A percentile compares a stretch with the other conserved stretches of the same genome.
Conservation (phyloP, 495 filamentous ascomycete genomes). For the Lichenothelia convexa region DNA sequence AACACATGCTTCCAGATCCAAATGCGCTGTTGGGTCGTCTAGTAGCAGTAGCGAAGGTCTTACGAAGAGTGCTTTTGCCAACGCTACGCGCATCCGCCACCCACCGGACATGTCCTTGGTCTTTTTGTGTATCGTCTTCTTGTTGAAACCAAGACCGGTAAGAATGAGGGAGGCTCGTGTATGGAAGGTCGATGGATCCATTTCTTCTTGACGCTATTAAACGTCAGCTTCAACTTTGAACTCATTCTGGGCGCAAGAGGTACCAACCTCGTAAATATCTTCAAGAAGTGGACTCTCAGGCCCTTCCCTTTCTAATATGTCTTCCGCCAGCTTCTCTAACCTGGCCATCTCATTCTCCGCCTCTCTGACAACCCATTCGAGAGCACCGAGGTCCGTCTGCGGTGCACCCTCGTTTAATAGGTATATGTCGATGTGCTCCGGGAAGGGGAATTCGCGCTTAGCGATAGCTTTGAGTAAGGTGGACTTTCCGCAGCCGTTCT, state of each 20-base stretch:
- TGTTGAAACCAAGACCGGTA: slow-evolving; percentile 99
- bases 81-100: slow-evolving; percentile 97
- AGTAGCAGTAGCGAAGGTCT: slow-evolving; percentile 89
- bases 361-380: slow-evolving; percentile 94
- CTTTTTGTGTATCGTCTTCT: slow-evolving; percentile 89
- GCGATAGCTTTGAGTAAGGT: slow-evolving; percentile 90
- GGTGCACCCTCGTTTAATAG: slow-evolving; percentile 96
- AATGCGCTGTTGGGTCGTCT: slow-evolving; percentile 96
- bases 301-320: slow-evolving; percentile 76
- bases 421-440: slow-evolving; percentile 96
- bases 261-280: slow-evolving; percentile 85
- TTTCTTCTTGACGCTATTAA: slow-evolving; percentile 80
- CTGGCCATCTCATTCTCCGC: slow-evolving; percentile 83
- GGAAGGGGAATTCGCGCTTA: slow-evolving; percentile 83
- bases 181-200: slow-evolving; percentile 99
- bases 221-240: too few relatives aligned
- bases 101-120: slow-evolving; percentile 99
- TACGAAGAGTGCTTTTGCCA: slow-evolving; percentile 96
- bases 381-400: slow-evolving; percentile 65
- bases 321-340: slow-evolving; percentile 75
- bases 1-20: slow-evolving; percentile 98
- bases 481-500: slow-evolving; percentile 98
- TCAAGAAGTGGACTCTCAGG: slow-evolving; percentile 82
- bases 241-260: too few relatives aligned
- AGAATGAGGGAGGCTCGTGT: slow-evolving; percentile 92